Base-by-base conservation (phyloP, 2,329 filamentous ascomycete species). In the Thelonectria blattea region DNA sequence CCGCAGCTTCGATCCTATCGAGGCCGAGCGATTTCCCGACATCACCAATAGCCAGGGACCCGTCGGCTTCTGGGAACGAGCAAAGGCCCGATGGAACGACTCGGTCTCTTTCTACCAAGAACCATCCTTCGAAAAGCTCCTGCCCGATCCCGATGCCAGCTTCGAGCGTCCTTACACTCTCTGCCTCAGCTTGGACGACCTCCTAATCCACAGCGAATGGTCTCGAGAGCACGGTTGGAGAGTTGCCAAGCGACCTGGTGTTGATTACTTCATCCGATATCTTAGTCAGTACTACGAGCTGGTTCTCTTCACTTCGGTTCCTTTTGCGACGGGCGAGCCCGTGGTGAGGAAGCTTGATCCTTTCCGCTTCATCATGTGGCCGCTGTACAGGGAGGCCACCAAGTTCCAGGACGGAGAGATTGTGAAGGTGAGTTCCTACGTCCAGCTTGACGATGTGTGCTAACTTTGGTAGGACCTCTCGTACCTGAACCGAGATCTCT, bases 261-360 rank as follows among this genome's bases (percentile, higher is more conserved):
- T 96, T 63, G 95, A 99, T 79, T 99, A 99, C 81, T 99, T 99
- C 81, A 81, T 99, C 65, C 91, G 92, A 73, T 99, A 99, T 76
- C 85, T 99, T 50, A 94, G 91, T 78, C 93, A 97, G 77, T 98
- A 99, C 83, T 99, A 97, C 74, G 95, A 99, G 77, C 83, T 99
- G 56, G 95, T 98, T 53, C 87, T 99, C 65, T 99, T 98, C 80
- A 99, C 95, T 32, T 91, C 87, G 41, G 89, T 95, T 48, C 93
- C 94, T 1, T 92, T 88, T 72, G 88, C 88, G 72, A 90, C 92
- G 74, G 94, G 89, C 27, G 93, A 97, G 68, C 92, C 92, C 22
- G 85, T 99, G 52, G 87, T 97, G 67, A 88, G 92, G 72, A 99
- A 99, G 79, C 83, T 99, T 61, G 95, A 99, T 74, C 95, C 94